Evolutionary conservation across 345 rosid genomes (phyloP).

Genomic region (Salix koriyanagi): DNA sequence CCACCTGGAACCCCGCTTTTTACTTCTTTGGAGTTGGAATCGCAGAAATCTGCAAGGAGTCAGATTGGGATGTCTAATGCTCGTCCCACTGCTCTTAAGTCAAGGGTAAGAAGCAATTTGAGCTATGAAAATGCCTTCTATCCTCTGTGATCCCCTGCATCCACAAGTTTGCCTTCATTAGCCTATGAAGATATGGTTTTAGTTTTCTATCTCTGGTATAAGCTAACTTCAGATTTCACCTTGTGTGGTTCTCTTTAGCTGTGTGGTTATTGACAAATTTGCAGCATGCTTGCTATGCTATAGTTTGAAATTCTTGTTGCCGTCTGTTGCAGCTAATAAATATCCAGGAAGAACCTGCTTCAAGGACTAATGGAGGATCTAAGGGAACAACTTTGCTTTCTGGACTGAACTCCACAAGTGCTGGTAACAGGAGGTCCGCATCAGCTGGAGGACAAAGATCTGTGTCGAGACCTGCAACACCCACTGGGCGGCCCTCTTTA

Average conservation of each 20-base stretch:
- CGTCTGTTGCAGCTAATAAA: constrained; percentile 25
- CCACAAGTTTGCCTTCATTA: not conserved
- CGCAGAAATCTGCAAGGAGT: constrained; percentile 12
- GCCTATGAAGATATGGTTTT: not conserved
- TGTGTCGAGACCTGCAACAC: constrained; percentile 24
- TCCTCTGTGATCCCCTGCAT: not conserved
- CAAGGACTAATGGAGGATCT: constrained; percentile 6
- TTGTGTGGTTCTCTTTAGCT: not conserved
- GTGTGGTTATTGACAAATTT: constrained; percentile 2
- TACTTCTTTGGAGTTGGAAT: constrained; percentile 24
- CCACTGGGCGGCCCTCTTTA: constrained; percentile 19
- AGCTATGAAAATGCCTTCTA: not conserved
- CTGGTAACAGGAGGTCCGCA: constrained; percentile 19
- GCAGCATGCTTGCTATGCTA: constrained; percentile 8
- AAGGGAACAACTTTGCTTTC: constrained; percentile 4
- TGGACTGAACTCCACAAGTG: constrained; percentile 6
- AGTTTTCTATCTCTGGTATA: not conserved
- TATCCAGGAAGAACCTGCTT: constrained; percentile 24
- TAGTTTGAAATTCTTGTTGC: constrained; percentile 19
- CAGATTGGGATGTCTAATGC: constrained; percentile 19
- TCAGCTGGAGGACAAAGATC: constrained; percentile 14
- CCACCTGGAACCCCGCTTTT: constrained; percentile 28
- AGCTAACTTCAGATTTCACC: not conserved
- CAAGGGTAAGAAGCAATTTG: constrained; percentile 27
- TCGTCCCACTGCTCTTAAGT: constrained; percentile 19